Evolutionary conservation across 331 rosid genomes (phyloP).

Genomic region (Cydonia oblonga): DNA sequence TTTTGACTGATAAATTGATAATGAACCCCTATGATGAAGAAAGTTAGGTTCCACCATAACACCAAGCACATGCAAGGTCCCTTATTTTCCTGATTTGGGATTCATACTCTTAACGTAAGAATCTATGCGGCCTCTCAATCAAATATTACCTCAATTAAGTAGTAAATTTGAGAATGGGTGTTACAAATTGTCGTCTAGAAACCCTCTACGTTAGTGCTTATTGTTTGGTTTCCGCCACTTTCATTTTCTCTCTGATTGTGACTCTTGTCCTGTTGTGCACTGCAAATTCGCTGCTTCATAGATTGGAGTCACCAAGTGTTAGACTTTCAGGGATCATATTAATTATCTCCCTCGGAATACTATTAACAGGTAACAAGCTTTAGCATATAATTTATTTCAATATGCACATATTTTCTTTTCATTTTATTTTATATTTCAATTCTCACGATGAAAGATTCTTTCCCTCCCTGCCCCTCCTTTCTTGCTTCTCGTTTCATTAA

Average conservation of each 20-base stretch:
- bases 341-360: constrained; percentile 71
- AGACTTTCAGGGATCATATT: constrained; percentile 83
- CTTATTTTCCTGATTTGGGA: too few species aligned
- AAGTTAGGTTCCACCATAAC: too few species aligned
- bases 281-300: constrained; percentile 25
- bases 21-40: neutral
- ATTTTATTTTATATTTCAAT: neutral
- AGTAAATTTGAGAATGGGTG: neutral
- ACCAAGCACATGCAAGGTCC: too few species aligned
- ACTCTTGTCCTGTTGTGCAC: constrained; percentile 12
- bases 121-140: neutral
- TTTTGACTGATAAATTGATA: neutral
- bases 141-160: neutral
- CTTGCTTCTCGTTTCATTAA: neutral
- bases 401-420: neutral
- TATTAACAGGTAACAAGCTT: constrained; percentile 60
- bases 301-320: constrained; percentile 88
- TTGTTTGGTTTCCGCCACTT: neutral
- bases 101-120: neutral
- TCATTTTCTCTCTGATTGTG: neutral
- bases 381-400: neutral
- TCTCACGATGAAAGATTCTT: neutral
- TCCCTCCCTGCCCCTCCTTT: neutral
- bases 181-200: neutral
- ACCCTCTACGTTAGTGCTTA: neutral